These are phyloP conservation scores for Dovyalis caffra DNA, from an alignment of 345 rosid species.

Conservation along the genomic window DNA sequence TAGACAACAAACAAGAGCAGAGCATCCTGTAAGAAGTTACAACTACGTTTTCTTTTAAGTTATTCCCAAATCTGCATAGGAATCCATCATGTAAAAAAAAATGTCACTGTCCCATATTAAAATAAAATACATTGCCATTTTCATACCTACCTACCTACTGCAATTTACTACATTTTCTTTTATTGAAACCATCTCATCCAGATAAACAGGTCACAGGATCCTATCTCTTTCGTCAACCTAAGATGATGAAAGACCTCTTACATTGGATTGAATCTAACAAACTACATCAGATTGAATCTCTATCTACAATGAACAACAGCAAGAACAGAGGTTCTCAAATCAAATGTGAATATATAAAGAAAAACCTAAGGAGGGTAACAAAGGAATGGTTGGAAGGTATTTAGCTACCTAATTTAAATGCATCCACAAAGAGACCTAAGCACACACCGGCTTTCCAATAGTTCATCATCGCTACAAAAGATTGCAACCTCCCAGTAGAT, in stretches of 20 bases:
- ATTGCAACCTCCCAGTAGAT: conserved; percentile 54
- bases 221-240: background rate
- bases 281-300: background rate
- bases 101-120: background rate
- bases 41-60: background rate
- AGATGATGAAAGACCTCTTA: background rate
- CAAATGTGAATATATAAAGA: background rate
- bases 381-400: background rate
- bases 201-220: background rate
- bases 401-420: conserved; percentile 88
- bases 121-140: background rate
- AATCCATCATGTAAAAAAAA: background rate
- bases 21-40: background rate
- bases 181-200: background rate
- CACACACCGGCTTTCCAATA: conserved; percentile 98
- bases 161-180: background rate
- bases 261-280: background rate
- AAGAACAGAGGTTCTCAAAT: background rate
- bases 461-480: conserved; percentile 76
- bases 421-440: conserved; percentile 97
- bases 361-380: background rate
- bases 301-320: background rate
- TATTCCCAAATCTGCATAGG: background rate
- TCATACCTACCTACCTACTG: background rate
- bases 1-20: background rate